Percentiles rank a stretch among this genome's conserved stretches.
Conservation (phyloP, 2,329 filamentous ascomycete genomes). For the Xylariales sp. region DNA sequence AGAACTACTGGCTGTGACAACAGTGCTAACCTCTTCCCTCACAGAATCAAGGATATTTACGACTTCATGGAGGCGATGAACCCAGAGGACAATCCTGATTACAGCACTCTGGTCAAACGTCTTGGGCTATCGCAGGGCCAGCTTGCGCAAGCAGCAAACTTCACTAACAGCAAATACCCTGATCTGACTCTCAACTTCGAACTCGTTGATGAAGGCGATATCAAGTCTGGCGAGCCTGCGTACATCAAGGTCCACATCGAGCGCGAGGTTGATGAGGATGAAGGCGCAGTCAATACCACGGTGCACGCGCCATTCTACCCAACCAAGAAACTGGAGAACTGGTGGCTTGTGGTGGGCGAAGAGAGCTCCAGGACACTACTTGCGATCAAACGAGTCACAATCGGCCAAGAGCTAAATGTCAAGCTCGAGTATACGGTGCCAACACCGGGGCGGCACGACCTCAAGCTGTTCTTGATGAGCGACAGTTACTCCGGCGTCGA, state of each 20-base stretch:
- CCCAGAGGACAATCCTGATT: constrained; percentile 83
- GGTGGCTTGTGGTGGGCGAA: constrained; percentile 96
- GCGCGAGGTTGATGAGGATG: constrained; percentile 71
- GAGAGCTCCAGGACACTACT: constrained; percentile 83
- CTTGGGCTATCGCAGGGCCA: constrained; percentile 78
- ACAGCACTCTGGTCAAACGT: constrained; percentile 70
- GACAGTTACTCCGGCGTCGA: constrained; percentile 97
- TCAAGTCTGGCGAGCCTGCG: constrained; percentile 75
- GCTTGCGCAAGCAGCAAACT: constrained; percentile 82
- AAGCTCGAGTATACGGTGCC: constrained; percentile 87
- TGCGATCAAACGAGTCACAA: constrained; percentile 91
- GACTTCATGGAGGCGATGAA: constrained; percentile 99
- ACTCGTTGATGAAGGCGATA: constrained; percentile 73
- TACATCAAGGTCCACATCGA: constrained; percentile 82
- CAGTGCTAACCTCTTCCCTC: constrained; percentile 15
- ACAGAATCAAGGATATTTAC: constrained; percentile 84
- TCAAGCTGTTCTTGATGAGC: constrained; percentile 94
- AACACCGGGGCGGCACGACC: constrained; percentile 73
- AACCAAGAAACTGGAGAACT: constrained; percentile 88
- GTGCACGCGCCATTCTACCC: constrained; percentile 97
- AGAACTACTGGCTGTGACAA: background rate
- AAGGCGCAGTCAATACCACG: constrained; percentile 67
- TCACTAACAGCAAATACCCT: constrained; percentile 95
- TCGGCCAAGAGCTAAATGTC: constrained; percentile 72
- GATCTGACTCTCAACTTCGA: constrained; percentile 90